Conservation (phyloP, 495 filamentous ascomycete genomes). For the Penicillium coprophilum region DNA sequence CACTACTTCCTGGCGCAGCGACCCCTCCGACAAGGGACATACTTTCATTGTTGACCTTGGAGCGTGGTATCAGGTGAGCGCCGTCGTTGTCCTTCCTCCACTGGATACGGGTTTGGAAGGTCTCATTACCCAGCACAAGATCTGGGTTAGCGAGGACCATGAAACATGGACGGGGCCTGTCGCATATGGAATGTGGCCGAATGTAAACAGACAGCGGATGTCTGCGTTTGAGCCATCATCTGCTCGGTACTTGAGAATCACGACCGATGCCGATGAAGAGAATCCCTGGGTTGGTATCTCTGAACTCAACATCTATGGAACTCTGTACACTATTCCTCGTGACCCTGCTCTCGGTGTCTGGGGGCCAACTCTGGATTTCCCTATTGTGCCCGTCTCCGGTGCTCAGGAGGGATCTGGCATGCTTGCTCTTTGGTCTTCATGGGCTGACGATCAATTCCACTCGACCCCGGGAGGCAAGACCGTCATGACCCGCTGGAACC, state of each 20-base stretch:
- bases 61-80: conserved; percentile 16
- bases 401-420: conserved; percentile 35
- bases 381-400: conserved; percentile 48
- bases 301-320: conserved; percentile 33
- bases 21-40: conserved; percentile 1
- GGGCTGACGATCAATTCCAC: conserved; percentile 34
- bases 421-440: conserved; percentile 48
- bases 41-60: conserved; percentile 14
- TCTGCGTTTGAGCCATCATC: conserved; percentile 37
- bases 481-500: conserved; percentile 13
- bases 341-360: conserved; percentile 36
- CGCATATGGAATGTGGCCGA: conserved; percentile 47
- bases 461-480: conserved; percentile 40
- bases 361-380: conserved; percentile 52
- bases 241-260: conserved; percentile 44
- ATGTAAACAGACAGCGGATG: conserved; percentile 39
- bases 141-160: conserved; percentile 42
- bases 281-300: conserved; percentile 34
- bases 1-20: conserved; percentile 20
- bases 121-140: conserved; percentile 41
- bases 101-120: conserved; percentile 32
- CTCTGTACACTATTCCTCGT: conserved; percentile 9
- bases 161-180: conserved; percentile 34
- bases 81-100: conserved; percentile 28
- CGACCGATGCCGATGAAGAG: conserved; percentile 35